Conservation (phyloP, 257 asterid species). For the Nicotiana tabacum region DNA sequence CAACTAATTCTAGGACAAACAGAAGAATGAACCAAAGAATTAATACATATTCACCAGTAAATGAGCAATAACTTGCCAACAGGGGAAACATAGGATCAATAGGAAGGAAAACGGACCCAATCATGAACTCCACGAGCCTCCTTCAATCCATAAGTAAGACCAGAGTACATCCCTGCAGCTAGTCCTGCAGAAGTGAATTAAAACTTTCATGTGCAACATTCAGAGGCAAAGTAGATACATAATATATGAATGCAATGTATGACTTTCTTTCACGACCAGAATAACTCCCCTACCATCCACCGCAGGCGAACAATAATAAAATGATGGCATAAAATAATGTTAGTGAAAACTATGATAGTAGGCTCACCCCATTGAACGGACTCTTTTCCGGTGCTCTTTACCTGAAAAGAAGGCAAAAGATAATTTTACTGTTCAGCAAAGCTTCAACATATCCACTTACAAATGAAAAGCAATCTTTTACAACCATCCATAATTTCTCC, state of each 20-base stretch:
- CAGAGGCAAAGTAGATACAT: not conserved
- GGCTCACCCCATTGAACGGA: conserved; percentile 87
- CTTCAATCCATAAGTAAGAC: conserved; percentile 75
- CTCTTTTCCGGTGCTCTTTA: conserved; percentile 82
- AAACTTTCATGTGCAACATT: not conserved
- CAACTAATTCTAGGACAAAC: not conserved
- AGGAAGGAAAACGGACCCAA: conserved; percentile 43
- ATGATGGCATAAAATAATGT: no score
- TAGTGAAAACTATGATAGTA: no score
- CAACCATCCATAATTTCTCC: not conserved
- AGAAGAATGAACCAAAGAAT: not conserved
- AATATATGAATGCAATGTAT: not conserved
- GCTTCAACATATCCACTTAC: not conserved
- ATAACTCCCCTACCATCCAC: not conserved
- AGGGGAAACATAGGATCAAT: not conserved
- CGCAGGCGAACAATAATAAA: no score
- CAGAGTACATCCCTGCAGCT: conserved; percentile 90
- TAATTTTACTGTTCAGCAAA: not conserved
- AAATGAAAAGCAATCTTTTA: not conserved
- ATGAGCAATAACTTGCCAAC: not conserved
- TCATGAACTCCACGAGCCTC: conserved; percentile 89
- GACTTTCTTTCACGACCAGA: not conserved
- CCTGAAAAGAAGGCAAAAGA: conserved; percentile 28
- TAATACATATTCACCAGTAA: not conserved
- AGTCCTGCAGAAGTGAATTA: conserved; percentile 40